Evolutionary conservation across 768 basidiomycete species (phyloP).

Genomic region (Kwoniella dendrophila): DNA sequence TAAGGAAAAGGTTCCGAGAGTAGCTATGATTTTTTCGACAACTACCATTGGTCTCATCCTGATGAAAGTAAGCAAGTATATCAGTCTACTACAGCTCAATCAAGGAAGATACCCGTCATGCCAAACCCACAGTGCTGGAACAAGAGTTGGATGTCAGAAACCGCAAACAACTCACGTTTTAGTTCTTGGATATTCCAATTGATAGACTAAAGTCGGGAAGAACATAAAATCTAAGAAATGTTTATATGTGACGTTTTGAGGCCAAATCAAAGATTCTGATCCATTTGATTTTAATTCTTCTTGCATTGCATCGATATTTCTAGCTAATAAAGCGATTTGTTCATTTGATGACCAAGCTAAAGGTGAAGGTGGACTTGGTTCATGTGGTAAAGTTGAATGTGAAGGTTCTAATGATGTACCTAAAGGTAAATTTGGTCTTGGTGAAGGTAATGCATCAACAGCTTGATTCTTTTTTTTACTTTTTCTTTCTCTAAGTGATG

Average conservation of each 20-base stretch:
- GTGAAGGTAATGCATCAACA: constrained; percentile 36
- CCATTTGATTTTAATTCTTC: constrained; percentile 76
- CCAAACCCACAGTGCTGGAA: too few species aligned
- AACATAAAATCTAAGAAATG: constrained; percentile 85
- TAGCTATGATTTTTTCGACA: constrained; percentile 74
- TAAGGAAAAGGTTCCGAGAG: constrained; percentile 94
- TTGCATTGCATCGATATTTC: constrained; percentile 73
- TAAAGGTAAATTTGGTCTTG: constrained; percentile 34
- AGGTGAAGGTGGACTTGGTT: constrained; percentile 44
- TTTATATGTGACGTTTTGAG: constrained; percentile 75
- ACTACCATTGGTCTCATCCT: constrained; percentile 71
- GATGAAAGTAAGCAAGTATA: too few species aligned
- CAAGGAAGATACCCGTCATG: background rate
- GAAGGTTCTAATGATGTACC: constrained; percentile 55
- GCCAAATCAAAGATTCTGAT: constrained; percentile 67
- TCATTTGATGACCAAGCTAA: constrained; percentile 70
- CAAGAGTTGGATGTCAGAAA: background rate
- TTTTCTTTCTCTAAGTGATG: background rate
- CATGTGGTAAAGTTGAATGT: constrained; percentile 40
- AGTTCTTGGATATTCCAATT: constrained; percentile 93
- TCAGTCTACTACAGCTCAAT: background rate
- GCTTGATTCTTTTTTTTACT: constrained; percentile 22
- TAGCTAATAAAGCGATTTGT: constrained; percentile 69
- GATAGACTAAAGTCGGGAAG: constrained; percentile 91
- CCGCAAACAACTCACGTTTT: constrained; percentile 63